Base-by-base conservation (phyloP, 352 stramenopile species). In the Pythium chondricola region DNA sequence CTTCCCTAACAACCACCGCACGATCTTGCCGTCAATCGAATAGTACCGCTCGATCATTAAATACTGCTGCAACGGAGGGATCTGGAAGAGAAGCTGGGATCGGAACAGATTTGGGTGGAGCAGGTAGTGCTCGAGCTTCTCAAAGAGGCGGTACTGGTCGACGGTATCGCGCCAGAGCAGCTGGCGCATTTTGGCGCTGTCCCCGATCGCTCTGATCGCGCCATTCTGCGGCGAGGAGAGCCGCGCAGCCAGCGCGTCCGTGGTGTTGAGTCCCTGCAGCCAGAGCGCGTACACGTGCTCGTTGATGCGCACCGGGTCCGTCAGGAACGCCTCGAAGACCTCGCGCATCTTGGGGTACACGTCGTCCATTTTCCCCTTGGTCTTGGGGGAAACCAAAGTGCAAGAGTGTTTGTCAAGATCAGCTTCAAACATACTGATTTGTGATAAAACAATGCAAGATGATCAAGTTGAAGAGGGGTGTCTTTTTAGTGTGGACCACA, bases 21-120 rank as follows among this genome's bases (percentile, higher is more conserved):
- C 69, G 24, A 92, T 74, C 38, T 75, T 53, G 33, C 65, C 65
- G 43, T 93, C 76, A 43, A 88, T 69, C 39, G 70, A 65, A 64
- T 91, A 89, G 61, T 93, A 93, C 22, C 71, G 74, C 47, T 88
- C 71, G 20, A 89, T 63, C 74, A 93, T 89, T 49, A 85, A 86
- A 48, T 84, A 69, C 56, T 93, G 76, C 44, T 91, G 73, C 2
- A 69, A 56, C 13, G 78, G 78, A 6, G 77, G 77, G 43, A 93
- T 83, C 63, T 93, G 83, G 54, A 89, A 87, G 11, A 93, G 61
- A 11, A 92, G 56, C 45, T 93, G 83, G 32, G 78, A 87, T 25
- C 73, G 69, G 24, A 93, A 82, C 10, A 93, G 69, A 38, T 64
- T 83, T 35, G 83, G 83, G 51, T 90, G 78, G 58, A 82, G 75